Evolutionary conservation across 2,329 filamentous ascomycete genomes (phyloP).

Genomic region (Rhytidhysteron rufulum): DNA sequence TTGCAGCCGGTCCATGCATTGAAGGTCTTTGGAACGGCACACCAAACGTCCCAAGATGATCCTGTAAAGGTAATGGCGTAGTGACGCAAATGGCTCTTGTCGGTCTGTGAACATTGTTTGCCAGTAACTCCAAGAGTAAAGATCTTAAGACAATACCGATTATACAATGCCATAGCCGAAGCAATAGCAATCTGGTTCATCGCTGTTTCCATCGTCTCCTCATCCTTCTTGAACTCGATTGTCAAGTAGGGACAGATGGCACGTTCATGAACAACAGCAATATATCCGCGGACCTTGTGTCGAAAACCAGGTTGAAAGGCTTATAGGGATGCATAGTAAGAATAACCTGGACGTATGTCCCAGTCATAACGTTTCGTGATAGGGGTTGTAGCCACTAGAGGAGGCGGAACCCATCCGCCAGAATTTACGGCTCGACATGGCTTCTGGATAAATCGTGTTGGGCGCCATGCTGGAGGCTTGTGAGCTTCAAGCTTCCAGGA

Average conservation of each 20-base stretch:
- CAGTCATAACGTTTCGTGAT: constrained; percentile 1
- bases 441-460: not conserved
- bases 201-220: no score
- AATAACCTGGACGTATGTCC: not conserved
- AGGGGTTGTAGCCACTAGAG: not conserved
- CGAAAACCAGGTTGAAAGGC: no score
- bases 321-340: not conserved
- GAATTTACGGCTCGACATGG: not conserved
- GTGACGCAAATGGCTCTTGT: not conserved
- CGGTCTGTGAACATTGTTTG: not conserved
- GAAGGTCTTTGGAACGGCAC: not conserved
- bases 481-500: not conserved
- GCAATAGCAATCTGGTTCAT: no score
- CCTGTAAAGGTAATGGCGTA: constrained; percentile 1
- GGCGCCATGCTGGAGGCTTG: not conserved
- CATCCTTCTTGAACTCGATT: no score
- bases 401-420: not conserved
- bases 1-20: not conserved
- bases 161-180: constrained; percentile 1
- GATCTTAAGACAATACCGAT: not conserved
- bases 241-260: no score
- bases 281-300: no score
- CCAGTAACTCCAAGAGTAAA: not conserved
- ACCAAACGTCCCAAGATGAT: not conserved
- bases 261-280: no score